Percentiles rank a stretch among this genome's conserved stretches.
Conservation (phyloP, 1,284 basidiomycete species). For the Mycena sp. region DNA sequence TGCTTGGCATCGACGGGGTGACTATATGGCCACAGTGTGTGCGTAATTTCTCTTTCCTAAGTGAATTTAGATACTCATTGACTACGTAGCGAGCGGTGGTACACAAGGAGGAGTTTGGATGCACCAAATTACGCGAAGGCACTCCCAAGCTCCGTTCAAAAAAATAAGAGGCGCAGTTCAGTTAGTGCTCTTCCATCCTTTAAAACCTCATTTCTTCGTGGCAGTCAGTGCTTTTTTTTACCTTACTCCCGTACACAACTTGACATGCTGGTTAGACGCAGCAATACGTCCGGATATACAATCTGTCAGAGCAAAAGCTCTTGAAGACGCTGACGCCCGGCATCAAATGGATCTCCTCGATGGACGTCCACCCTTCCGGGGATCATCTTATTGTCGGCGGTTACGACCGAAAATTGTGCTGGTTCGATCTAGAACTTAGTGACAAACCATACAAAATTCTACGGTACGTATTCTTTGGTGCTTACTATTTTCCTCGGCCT, state of each 20-base stretch:
- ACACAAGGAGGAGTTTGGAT: constrained; percentile 87
- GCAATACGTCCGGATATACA: constrained; percentile 95
- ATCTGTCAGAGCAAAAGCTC: constrained; percentile 92
- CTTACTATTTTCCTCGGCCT: constrained; percentile 1
- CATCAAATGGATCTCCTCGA: constrained; percentile 95
- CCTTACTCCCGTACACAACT: constrained; percentile 24
- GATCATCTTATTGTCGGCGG: constrained; percentile 97
- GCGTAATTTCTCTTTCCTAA: constrained; percentile 43
- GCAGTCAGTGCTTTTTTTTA: constrained; percentile 68
- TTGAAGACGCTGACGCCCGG: constrained; percentile 94
- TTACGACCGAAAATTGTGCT: constrained; percentile 97
- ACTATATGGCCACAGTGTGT: constrained; percentile 96
- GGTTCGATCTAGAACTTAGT: constrained; percentile 98
- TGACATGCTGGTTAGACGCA: constrained; percentile 73
- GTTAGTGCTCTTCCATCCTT: constrained; percentile 93
- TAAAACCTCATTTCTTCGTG: constrained; percentile 96
- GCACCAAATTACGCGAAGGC: constrained; percentile 92
- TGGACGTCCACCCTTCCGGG: constrained; percentile 96
- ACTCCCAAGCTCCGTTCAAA: constrained; percentile 98
- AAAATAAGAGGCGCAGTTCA: constrained; percentile 93
- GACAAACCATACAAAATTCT: constrained; percentile 97
- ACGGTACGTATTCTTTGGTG: constrained; percentile 61
- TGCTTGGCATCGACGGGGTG: constrained; percentile 94
- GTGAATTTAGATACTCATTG: constrained; percentile 17
- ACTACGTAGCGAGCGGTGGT: constrained; percentile 62